Evolutionary conservation across 495 filamentous ascomycete genomes (phyloP).

Genomic region (Penicillium chermesinum): DNA sequence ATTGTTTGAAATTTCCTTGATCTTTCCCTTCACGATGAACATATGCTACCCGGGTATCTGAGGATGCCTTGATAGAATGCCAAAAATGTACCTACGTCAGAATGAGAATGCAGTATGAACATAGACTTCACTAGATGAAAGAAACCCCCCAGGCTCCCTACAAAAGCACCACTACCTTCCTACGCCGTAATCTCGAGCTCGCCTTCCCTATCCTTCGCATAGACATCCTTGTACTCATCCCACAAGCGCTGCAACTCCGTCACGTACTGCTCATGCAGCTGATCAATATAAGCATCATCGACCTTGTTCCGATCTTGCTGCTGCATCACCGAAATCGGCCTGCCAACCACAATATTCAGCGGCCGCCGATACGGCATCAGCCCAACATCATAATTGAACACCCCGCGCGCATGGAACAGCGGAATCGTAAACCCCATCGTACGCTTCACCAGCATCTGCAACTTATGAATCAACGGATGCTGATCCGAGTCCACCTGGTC

Average conservation of each 20-base stretch:
- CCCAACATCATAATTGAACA: slow-evolving; percentile 97
- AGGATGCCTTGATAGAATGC: neutral
- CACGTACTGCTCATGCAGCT: slow-evolving; percentile 74
- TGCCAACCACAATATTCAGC: slow-evolving; percentile 82
- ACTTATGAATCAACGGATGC: slow-evolving; percentile 67
- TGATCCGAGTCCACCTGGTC: slow-evolving; percentile 69
- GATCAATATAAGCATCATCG: slow-evolving; percentile 69
- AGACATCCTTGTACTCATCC: slow-evolving; percentile 83
- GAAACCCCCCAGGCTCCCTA: too few species aligned
- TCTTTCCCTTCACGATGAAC: neutral
- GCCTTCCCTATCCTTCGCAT: slow-evolving; percentile 62
- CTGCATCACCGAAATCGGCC: slow-evolving; percentile 66
- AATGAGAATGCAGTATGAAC: neutral
- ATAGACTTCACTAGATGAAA: neutral
- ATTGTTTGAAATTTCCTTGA: too few species aligned
- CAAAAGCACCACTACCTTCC: neutral
- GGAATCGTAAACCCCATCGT: slow-evolving; percentile 90
- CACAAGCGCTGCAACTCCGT: slow-evolving; percentile 75
- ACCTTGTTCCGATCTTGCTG: slow-evolving; percentile 47
- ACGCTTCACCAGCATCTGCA: slow-evolving; percentile 77
- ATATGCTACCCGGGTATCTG: neutral
- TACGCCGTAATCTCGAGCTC: slow-evolving; percentile 79
- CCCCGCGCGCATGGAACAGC: slow-evolving; percentile 80
- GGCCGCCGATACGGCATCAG: slow-evolving; percentile 88
- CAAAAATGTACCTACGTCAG: neutral